Base-by-base conservation (phyloP, 768 basidiomycete species). In the Russula vinacea region DNA sequence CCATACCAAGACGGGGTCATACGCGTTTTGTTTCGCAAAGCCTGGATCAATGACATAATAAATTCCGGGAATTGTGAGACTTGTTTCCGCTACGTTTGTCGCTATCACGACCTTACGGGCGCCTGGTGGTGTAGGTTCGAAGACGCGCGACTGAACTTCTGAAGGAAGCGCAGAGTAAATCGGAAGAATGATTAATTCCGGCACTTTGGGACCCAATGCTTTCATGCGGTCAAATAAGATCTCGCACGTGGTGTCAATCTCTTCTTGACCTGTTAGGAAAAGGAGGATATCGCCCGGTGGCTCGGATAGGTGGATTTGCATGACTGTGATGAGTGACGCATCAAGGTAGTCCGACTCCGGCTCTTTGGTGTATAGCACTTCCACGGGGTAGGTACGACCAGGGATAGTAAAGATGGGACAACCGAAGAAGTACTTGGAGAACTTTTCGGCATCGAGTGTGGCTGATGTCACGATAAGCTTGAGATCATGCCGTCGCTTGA, bases 381-480 rank as follows among this genome's bases (percentile, higher is more conserved):
- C 97, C 67, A 98, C 97, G 7, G 97, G 97, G 77, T 92, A 98
- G n/a, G 94, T 94, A 71, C 95, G 88, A 70, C 97, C 97, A n/a
- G 97, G 97, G 68, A 99, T 98, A 42, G 96, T 97, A 82, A 98
- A 98, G 76, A 99, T 98, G 33, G 97, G 96, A 75, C 95, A 98
- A 7, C 91, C 93, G 74, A 89, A 97, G 81, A 99, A 99, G 81
- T 99, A 99, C 72, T 94, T 94, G 26, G 96, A 95, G 76, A 99
- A 99, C 79, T 98, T 98, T 77, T 98, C 96, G 60, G 97, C 96
- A 68, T 99, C 96, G n/a, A 99, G 81, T 1, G 97, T 99, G 1
- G 97, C 97, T 0, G 97, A 98, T 0, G 97, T 98, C 64, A 98
- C 96, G 68, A 99, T 98, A 62, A 99, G 81, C 73, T 98, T 98